Conservation (phyloP, 2,329 filamentous ascomycete species). For the Phialophora verrucosa region DNA sequence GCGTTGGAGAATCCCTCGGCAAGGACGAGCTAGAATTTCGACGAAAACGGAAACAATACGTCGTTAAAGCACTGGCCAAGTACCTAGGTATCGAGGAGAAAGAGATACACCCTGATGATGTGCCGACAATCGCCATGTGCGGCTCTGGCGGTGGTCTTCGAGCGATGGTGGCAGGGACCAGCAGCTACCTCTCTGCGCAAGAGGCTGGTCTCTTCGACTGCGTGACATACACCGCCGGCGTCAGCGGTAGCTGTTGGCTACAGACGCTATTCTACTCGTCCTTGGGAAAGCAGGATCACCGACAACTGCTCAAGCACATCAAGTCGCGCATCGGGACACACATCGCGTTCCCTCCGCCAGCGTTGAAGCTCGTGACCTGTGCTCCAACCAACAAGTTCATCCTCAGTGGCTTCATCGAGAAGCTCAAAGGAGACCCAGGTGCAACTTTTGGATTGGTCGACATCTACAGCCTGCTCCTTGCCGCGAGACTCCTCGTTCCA, state of each 20-base stretch:
- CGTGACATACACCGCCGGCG: conserved; percentile 90
- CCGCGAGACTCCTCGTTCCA: conserved; percentile 82
- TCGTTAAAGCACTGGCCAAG: conserved; percentile 74
- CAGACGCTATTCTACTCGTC: conserved; percentile 87
- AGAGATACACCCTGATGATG: conserved; percentile 89
- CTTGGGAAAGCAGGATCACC: conserved; percentile 70
- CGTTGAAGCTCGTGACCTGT: conserved; percentile 78
- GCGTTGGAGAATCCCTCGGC: conserved; percentile 81
- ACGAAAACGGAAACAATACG: conserved; percentile 69
- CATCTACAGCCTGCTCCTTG: conserved; percentile 85
- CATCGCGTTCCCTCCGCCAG: conserved; percentile 88
- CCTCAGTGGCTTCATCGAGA: conserved; percentile 86
- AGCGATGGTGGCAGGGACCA: conserved; percentile 86
- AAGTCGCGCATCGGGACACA: conserved; percentile 85
- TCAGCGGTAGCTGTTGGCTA: conserved; percentile 95
- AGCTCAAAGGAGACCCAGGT: conserved; percentile 78
- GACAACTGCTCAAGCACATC: conserved; percentile 77
- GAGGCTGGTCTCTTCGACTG: conserved; percentile 93
- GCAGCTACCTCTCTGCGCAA: conserved; percentile 81
- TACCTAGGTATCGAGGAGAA: conserved; percentile 80
- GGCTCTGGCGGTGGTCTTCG: conserved; percentile 90
- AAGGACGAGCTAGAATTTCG: conserved; percentile 80
- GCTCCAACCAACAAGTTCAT: conserved; percentile 93
- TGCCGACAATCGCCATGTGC: conserved; percentile 91
- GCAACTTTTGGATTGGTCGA: conserved; percentile 91